A percentile compares a stretch with the other conserved stretches of the same genome.
phyloP scores from a whole-genome alignment of 2,329 filamentous ascomycete species.

The Fusarium compactum region DNA sequence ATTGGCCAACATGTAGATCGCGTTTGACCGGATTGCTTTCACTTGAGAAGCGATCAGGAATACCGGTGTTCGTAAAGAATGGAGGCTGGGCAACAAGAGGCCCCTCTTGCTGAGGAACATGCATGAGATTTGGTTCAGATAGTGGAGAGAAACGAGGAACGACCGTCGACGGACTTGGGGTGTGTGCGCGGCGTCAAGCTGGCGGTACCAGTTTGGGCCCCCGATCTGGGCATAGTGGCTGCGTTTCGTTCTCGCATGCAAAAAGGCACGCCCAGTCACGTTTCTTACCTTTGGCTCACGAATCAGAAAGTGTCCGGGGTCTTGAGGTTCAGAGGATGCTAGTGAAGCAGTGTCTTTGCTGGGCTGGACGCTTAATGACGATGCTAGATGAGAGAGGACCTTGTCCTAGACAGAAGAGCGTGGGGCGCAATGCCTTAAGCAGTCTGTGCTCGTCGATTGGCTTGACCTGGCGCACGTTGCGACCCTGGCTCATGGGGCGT shows the following conservation, averaged over 20 bases:
- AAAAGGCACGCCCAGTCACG: slow-evolving; percentile 40
- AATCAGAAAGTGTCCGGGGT: slow-evolving; percentile 26
- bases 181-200: slow-evolving; percentile 37
- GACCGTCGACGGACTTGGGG: neutral
- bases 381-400: slow-evolving; percentile 26
- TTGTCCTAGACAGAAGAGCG: slow-evolving; percentile 24
- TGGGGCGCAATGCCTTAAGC: slow-evolving; percentile 35
- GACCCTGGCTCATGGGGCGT: slow-evolving; percentile 35
- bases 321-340: slow-evolving; percentile 15
- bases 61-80: slow-evolving; percentile 4
- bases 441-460: slow-evolving; percentile 36
- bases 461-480: slow-evolving; percentile 34
- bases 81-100: slow-evolving; percentile 13
- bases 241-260: slow-evolving; percentile 38
- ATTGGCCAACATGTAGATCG: slow-evolving; percentile 20
- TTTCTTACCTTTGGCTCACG: slow-evolving; percentile 32
- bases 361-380: slow-evolving; percentile 29
- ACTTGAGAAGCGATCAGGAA: neutral
- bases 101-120: slow-evolving; percentile 13
- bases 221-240: slow-evolving; percentile 20
- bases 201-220: slow-evolving; percentile 25
- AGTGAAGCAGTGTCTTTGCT: slow-evolving; percentile 22
- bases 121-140: slow-evolving; percentile 18
- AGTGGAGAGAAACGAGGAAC: slow-evolving; percentile 13
- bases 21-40: slow-evolving; percentile 2